Evolutionary conservation across 23 red algal genomes (phyloP).

Genomic region (Gracilaria gracilis): DNA sequence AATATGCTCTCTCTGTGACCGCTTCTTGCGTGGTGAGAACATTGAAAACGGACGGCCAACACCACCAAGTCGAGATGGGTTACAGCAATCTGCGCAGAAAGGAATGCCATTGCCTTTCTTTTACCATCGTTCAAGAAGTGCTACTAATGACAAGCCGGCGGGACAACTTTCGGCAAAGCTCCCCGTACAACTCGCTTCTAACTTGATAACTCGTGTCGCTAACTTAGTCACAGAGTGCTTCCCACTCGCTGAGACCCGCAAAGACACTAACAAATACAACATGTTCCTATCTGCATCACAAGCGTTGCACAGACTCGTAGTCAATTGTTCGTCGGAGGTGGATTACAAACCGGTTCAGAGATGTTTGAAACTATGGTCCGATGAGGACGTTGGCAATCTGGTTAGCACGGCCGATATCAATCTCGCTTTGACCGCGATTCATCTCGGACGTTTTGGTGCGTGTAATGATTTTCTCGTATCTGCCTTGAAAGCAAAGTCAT

Average conservation of each 20-base stretch:
- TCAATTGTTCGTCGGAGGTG: background rate
- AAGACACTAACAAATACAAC: background rate
- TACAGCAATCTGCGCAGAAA: background rate
- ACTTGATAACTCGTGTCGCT: conserved; percentile 37
- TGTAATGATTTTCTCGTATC: conserved; percentile 16
- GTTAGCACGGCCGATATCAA: background rate
- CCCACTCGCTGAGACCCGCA: conserved; percentile 18
- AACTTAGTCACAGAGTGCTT: conserved; percentile 18
- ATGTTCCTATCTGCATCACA: conserved; percentile 3
- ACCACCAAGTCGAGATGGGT: background rate
- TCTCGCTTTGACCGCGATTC: background rate
- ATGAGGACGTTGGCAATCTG: background rate
- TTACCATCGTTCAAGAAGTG: background rate
- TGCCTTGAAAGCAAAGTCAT: background rate
- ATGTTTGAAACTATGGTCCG: conserved; percentile 30
- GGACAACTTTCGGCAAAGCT: background rate
- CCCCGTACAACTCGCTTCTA: conserved; percentile 5
- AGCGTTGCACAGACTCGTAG: background rate
- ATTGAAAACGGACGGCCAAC: background rate
- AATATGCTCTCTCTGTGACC: background rate
- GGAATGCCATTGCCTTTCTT: background rate
- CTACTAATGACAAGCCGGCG: background rate
- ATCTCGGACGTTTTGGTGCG: conserved; percentile 12
- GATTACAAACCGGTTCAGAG: conserved; percentile 26
- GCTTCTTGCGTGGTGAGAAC: too few relatives aligned